Base-by-base conservation (phyloP, 1,139 yeast species). In the Chernovozyma sophiae-reginae region DNA sequence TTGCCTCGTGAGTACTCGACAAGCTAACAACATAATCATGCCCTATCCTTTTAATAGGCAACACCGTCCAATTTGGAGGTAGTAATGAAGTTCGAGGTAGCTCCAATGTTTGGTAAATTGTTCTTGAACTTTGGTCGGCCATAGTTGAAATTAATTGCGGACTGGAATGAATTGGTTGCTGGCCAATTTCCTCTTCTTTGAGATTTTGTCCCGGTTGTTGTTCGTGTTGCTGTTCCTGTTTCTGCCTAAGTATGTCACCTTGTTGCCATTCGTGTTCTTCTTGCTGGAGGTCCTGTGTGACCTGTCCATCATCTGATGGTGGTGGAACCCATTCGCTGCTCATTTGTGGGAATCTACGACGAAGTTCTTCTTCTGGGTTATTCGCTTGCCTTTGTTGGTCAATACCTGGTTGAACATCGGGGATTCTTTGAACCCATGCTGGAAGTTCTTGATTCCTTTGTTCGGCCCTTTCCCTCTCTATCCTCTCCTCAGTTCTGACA, bases 11-110 rank as follows among this genome's bases (percentile, higher is more conserved):
- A n/a, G n/a, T 13, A 4, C 3, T 23, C 6, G 62, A 56, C 31
- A 55, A 38, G 25, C 43, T 42, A 5, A 61, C 58, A n/a, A 36
- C 41, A 37, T 55, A 60, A 19, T 42, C 41, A n/a, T 37, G 39
- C 11, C 40, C 43, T 4, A 40, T 42, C 18, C 36, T 37, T 29
- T 45, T 44, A 7, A 62, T 36, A 2, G 72, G 72, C 16, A 65
- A 40, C 5, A 62, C 29, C 1, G 58, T 47, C 70, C 71, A 65
- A 31, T 56, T 57, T 2, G 67, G 67, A 5, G 72, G 72, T 10
- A 62, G 7, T 20, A 28, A 28, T 15, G 31, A 11, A 10, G 17
- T 27, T 4, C 24, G 33, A 38, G 23, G 32, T 13, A 35, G 28
- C 15, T 23, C 31, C 28, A 34, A 35, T 25, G 30, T 15, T 20